phyloP scores from a whole-genome alignment of 2,329 filamentous ascomycete genomes.

The Fusarium bulbicola region DNA sequence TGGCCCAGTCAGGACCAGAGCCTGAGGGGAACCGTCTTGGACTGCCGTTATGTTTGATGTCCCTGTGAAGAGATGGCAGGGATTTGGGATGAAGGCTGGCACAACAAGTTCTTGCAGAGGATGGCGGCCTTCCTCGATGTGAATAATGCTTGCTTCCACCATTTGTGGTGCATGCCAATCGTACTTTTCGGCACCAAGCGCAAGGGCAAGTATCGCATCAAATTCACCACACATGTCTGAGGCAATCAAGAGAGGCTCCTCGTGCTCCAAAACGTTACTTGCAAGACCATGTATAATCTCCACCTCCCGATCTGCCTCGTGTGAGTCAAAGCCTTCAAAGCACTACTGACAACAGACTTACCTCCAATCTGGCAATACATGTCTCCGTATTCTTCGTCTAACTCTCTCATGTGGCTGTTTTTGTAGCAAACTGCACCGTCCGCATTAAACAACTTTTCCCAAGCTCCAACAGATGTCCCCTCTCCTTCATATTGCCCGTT shows the following conservation, averaged over 20 bases:
- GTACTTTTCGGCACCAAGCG: conserved; percentile 79
- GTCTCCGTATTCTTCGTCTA: conserved; percentile 86
- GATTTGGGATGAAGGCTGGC: conserved; percentile 82
- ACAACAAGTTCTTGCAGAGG: conserved; percentile 87
- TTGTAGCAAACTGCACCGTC: conserved; percentile 85
- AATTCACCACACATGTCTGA: conserved; percentile 88
- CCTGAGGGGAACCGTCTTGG: conserved; percentile 54
- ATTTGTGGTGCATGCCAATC: conserved; percentile 76
- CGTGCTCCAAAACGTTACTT: conserved; percentile 73
- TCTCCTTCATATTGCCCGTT: conserved; percentile 71
- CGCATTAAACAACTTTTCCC: conserved; percentile 82
- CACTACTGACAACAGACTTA: conserved; percentile 49
- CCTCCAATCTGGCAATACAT: conserved; percentile 85
- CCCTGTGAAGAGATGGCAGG: conserved; percentile 75
- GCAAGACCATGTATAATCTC: conserved; percentile 85
- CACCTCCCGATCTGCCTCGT: conserved; percentile 77
- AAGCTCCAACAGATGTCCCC: conserved; percentile 64
- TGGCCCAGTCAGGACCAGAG: conserved; percentile 86
- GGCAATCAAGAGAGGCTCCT: conserved; percentile 70
- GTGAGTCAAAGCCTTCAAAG: conserved; percentile 32
- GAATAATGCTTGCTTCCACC: conserved; percentile 73
- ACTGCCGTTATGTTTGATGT: background rate
- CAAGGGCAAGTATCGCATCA: conserved; percentile 84
- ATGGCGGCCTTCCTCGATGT: conserved; percentile 83
- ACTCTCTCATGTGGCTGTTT: conserved; percentile 78